These are phyloP conservation scores for California macrophylla DNA, from an alignment of 441 rosid genomes.

Conservation along the genomic window DNA sequence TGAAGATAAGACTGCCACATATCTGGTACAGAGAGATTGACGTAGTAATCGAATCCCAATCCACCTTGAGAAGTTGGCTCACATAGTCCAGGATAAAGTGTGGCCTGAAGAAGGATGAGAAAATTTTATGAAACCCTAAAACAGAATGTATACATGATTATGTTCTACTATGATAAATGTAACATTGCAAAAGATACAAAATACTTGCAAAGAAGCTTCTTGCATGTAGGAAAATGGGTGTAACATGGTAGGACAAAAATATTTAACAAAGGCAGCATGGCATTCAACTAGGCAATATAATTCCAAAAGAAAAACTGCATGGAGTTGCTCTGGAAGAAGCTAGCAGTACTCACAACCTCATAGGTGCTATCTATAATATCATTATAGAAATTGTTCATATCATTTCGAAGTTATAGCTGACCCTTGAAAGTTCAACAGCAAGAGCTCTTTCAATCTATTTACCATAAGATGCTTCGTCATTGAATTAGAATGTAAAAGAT, in stretches of 20 bases:
- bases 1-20: slow-evolving; percentile 86
- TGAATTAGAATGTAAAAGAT: too few species aligned
- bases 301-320: neutral
- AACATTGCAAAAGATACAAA: neutral
- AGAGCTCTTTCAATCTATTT: too few species aligned
- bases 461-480: too few species aligned
- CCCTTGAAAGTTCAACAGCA: too few species aligned
- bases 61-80: slow-evolving; percentile 91
- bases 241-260: neutral
- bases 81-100: slow-evolving; percentile 87
- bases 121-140: slow-evolving; percentile 12
- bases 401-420: too few species aligned
- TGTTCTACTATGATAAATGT: neutral
- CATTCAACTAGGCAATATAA: neutral
- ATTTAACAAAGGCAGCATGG: neutral
- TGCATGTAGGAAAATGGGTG: neutral
- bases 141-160: neutral
- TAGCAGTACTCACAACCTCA: neutral
- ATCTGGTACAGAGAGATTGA: slow-evolving; percentile 76
- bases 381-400: neutral
- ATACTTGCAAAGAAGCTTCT: neutral
- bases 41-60: slow-evolving; percentile 82
- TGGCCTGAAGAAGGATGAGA: slow-evolving; percentile 34
- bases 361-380: neutral
- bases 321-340: neutral